Evolutionary conservation across 371 early-diverging fungal genomes (phyloP), one percentile per base, ranked within the genome.

Genomic region (Syncephalastrum monosporum): DNA sequence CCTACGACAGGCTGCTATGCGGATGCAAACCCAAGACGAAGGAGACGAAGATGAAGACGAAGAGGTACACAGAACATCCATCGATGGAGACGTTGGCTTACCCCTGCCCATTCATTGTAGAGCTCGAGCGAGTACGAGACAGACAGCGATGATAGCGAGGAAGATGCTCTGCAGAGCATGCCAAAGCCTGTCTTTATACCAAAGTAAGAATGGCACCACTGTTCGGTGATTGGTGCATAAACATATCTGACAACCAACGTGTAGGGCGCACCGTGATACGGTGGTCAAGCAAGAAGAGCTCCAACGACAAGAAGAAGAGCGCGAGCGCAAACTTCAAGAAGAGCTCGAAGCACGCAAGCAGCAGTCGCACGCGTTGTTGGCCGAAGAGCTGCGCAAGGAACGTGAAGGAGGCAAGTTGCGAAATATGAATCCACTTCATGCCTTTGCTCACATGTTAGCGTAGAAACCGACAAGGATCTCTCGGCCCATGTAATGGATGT

Each of bases 111-210:
- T 48, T 12, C 56, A 38, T 10, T 49, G 46, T n/a, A 74, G 83
- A 67, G 65, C 61, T 84, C 68, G 55, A 85, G 67, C 71, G 87
- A 89, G 59, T 87, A 89, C 52, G 75, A 86, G 53, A 84, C 81
- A 23, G 82, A 82, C 23, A 81, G 83, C 44, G 76, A 75, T 59
- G 84, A 83, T 8, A 33, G 38, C 50, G 77, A 77, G 45, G 76
- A 79, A 45, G 71, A 68, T 38, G 61, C 70, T 19, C 60, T 77
- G 10, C 69, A 69, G 45, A 67, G 73, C 25, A 65, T 73, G 69
- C 69, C 91, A 16, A 92, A 91, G 58, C 95, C 95, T 4, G 86
- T 91, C 12, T 94, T 94, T 79, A 83, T 92, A 55, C 87, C 90
- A 74, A 93, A 90, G 90, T 91, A 78, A 63, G 65, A 16, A 3